Evolutionary conservation across 768 basidiomycete species (phyloP), one percentile per base, ranked within the genome.

Genomic region (Xerocomellus amylosporus): DNA sequence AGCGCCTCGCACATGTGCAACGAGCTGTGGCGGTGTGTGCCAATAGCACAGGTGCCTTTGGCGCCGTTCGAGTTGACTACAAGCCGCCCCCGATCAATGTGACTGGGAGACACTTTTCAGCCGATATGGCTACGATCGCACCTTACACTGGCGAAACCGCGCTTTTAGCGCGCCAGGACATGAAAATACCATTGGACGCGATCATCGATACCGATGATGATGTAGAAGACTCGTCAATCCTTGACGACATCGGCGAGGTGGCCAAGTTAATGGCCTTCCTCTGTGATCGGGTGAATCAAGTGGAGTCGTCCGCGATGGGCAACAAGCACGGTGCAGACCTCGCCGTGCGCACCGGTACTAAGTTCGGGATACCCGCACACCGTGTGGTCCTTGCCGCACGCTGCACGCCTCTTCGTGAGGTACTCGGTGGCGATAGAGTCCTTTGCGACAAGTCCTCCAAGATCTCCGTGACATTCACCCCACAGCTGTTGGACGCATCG

Each of bases 1-100:
- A 86, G 55, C 84, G 87, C 13, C 74, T 97, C 1, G 85, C 88
- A 0, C 84, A 83, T 60, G 74, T 97, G 1, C 95, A 98, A 63
- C 85, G 97, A n/a, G 84, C 88, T 26, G 81, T 87, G 26, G 78
- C 80, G 30, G 96, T 99, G 6, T 88, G 85, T 49, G 86, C 90
- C 13, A 97, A 90, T 60, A 85, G 82, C 59, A 86, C 90, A 0
- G 97, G 96, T 1, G 90, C 90, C 0, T 95, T 91, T 68, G 93
- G 85, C 3, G 95, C 90, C 2, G 74, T 98, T 33, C 79, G 87
- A 15, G 78, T 87, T 14, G 92, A 95, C 61, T 87, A 83, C 49
- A 72, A 72, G 37, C 84, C 87, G 0, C 73, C 73, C 3, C 71
- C 77, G 4, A 82, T 98, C 45, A 65, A 66, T 0, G 61, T 88